Base-by-base conservation (phyloP, 148 eudicot species). In the Pouteria glomerata region DNA sequence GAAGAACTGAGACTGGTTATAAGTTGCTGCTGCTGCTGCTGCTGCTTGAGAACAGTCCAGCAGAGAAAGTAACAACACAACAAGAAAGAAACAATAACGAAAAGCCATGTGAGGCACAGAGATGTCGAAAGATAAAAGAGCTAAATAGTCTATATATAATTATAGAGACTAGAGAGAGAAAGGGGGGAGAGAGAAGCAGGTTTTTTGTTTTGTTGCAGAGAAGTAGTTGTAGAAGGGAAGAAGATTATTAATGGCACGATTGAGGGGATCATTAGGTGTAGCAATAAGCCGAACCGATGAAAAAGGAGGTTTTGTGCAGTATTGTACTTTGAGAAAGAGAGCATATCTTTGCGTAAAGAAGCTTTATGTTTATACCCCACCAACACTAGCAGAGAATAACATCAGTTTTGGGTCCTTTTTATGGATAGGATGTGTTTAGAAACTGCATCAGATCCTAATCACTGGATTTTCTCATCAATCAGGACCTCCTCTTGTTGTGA, bases 351-450 rank as follows among this genome's bases (percentile, higher is more conserved):
- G 83, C 75, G 75, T 78, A 85, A 90, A 85, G 85, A 71, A 63
- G 80, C 92, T 88, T 90, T 90, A 84, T 78, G 83, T 82, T 77
- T 81, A 78, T 84, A 74, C 92, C 87, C 83, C 92, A 86, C 88
- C 81, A 70, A 75, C 59, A 70, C 69, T 75, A 76, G 76, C 69
- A 58, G 70, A 77, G 87, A 85, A 85, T 83, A 88, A 80, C 74
- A 74, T 67, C 68, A 69, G 29, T n/a, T 41, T 74, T 75, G 29
- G 24, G 56, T 30, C 37, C 68, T 73, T 77, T 81, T 48, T 47
- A 65, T 71, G 1, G 63, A 73, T 68, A 57, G 45, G 53, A 66
- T 52, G 61, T 52, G 37, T 66, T 45, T 68, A 80, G 68, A 72
- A 66, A 59, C 62, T 72, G 56, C 66, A 72, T 68, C 51, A 33